A percentile compares a stretch with the other conserved stretches of the same genome.
Evolutionary conservation across 2,329 filamentous ascomycete genomes (phyloP).

Genomic region (Fusarium temperatum): DNA sequence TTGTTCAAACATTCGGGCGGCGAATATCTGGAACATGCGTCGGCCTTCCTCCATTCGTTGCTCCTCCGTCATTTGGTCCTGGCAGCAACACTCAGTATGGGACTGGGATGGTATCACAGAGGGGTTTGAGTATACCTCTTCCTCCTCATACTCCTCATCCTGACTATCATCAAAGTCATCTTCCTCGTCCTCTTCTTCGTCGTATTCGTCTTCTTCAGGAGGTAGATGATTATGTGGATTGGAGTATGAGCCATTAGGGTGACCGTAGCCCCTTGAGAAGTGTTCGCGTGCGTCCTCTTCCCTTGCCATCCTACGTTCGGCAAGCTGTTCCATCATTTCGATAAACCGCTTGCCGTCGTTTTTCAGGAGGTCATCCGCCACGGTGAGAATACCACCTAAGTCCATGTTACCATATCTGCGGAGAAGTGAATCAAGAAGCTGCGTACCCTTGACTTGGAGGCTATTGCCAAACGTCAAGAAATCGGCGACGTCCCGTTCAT

Average conservation of each 20-base stretch:
- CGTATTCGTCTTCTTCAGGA: conserved; percentile 79
- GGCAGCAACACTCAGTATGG: conserved; percentile 57
- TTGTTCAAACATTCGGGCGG: conserved; percentile 98
- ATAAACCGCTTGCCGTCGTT: conserved; percentile 99
- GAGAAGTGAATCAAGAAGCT: conserved; percentile 56
- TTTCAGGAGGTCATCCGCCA: conserved; percentile 97
- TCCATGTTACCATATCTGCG: conserved; percentile 58
- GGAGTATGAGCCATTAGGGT: conserved; percentile 68
- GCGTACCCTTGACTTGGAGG: conserved; percentile 86
- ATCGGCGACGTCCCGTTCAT: conserved; percentile 77
- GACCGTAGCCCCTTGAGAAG: conserved; percentile 66
- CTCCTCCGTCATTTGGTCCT: conserved; percentile 98
- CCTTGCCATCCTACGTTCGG: conserved; percentile 95
- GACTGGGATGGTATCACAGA: conserved; percentile 51
- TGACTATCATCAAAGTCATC: conserved; percentile 71
- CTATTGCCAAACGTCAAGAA: conserved; percentile 99
- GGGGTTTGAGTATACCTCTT: conserved; percentile 71
- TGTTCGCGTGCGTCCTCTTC: conserved; percentile 82
- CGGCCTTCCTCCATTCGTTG: conserved; percentile 99
- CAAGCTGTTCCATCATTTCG: conserved; percentile 99
- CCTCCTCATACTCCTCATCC: conserved; percentile 77
- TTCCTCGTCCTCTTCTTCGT: conserved; percentile 71
- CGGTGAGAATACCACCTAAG: conserved; percentile 94
- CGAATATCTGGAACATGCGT: conserved; percentile 99
- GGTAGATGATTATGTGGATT: conserved; percentile 76